Evolutionary conservation across 352 stramenopile species (phyloP), one percentile per base, ranked within the genome.

Genomic region (Phytophthora capsici): DNA sequence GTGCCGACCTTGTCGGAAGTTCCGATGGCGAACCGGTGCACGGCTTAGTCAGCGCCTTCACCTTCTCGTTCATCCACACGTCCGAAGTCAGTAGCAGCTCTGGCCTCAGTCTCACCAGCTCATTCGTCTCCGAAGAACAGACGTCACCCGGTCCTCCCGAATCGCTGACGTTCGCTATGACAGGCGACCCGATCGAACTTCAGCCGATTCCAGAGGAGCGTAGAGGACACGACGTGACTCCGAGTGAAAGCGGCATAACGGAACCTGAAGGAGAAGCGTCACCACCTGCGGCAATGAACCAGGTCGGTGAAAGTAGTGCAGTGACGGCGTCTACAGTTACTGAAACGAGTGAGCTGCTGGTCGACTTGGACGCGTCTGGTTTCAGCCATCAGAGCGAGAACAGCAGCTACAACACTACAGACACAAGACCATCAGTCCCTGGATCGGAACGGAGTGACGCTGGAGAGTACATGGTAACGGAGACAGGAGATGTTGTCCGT

Each of bases 11-110:
- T 30, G 70, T 82, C 26, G 57, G 73, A n/a, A 82, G 75, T 57
- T 78, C 81, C 9, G 79, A 87, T 63, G 80, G 80, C 55, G 82
- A 90, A 46, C 66, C 59, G 13, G 82, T 90, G 55, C 71, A 77
- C 19, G 79, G 73, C 28, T 73, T 90, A 56, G 73, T 88, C 30
- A 70, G 71, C 50, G 78, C 73, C 58, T 90, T 90, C 54, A 84
- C 79, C 9, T 90, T 90, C 64, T 90, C 82, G 32, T 90, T 89
- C 61, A 90, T 90, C 51, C 78, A 90, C 54, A 72, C 84, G 32
- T 84, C 72, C 16, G 75, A 82, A 41, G 38, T 60, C 28, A 78
- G 66, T 44, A 70, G 63, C 45, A 81, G 48, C 25, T 70, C 66
- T 25, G 69, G 71, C 45, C 30, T 63, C 13, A 38, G 52, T 12